phyloP scores from a whole-genome alignment of 176 grass and related monocot genomes.

The Aegilops speltoides region DNA sequence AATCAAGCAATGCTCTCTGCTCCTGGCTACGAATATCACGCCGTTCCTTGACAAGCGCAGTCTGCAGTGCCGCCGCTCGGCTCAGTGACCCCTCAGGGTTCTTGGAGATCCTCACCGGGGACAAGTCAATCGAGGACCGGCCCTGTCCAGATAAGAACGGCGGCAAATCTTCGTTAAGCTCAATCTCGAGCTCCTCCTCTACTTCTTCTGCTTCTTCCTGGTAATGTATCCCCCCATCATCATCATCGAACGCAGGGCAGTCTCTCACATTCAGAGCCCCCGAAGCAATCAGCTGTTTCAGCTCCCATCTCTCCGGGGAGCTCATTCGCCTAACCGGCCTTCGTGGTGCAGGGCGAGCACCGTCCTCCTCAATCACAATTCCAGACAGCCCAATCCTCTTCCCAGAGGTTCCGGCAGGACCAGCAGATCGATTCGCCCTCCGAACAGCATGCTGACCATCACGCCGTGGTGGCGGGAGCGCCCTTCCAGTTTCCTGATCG shows the following conservation, averaged over 20 bases:
- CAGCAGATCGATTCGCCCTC: conserved; percentile 19
- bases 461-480: conserved; percentile 39
- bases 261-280: conserved; percentile 58
- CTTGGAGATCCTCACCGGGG: conserved; percentile 77
- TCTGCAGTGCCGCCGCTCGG: conserved; percentile 56
- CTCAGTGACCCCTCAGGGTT: conserved; percentile 75
- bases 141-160: conserved; percentile 59
- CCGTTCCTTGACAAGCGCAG: conserved; percentile 78
- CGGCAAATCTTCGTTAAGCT: conserved; percentile 80
- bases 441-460: background rate
- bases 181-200: conserved; percentile 78
- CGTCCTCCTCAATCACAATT: conserved; percentile 53
- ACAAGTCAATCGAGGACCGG: conserved; percentile 50
- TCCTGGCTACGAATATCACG: conserved; percentile 61
- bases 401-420: background rate
- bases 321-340: conserved; percentile 57
- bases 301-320: conserved; percentile 79
- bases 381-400: conserved; percentile 50
- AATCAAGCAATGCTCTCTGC: conserved; percentile 74
- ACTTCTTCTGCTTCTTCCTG: conserved; percentile 45
- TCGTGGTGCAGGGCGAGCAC: background rate
- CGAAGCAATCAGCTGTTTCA: conserved; percentile 73
- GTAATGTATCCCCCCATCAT: conserved; percentile 48
- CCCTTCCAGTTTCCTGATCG: conserved; percentile 66
- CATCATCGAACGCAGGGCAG: conserved; percentile 51